Conservation (phyloP, 1,284 basidiomycete genomes). For the Ustilago lituana region DNA sequence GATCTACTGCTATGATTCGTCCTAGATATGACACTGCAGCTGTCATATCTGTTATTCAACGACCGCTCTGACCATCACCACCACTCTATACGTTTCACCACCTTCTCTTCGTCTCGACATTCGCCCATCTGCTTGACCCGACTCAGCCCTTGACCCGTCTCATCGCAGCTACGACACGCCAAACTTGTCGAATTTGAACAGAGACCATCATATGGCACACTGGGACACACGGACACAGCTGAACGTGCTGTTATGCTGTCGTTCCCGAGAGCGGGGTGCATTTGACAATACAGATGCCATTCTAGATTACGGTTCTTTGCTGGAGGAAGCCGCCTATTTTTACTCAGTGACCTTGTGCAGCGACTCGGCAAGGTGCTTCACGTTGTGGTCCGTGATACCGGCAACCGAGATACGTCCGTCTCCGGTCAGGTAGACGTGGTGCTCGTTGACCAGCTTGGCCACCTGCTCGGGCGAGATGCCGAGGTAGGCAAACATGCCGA, state of each 20-base stretch:
- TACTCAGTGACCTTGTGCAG: constrained; percentile 62
- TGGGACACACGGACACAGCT: no score
- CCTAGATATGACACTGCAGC: no score
- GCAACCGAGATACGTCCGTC: constrained; percentile 68
- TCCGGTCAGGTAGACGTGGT: constrained; percentile 68
- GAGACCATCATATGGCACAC: no score
- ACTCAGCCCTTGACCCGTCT: no score
- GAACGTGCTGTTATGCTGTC: background rate
- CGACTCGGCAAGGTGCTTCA: constrained; percentile 64
- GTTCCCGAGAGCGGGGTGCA: background rate
- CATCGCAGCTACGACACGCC: no score
- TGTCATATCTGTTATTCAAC: no score
- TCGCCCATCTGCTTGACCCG: no score
- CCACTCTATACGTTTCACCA: no score
- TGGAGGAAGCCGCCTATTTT: background rate
- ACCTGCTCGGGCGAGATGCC: constrained; percentile 67
- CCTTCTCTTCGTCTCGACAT: no score
- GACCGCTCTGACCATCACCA: no score
- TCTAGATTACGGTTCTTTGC: constrained; percentile 3
- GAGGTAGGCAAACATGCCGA: constrained; percentile 67
- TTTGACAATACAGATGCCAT: constrained; percentile 5
- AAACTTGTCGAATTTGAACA: no score
- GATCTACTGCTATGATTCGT: no score
- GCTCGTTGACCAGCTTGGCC: constrained; percentile 64
- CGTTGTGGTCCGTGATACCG: constrained; percentile 66